Percentiles rank a stretch among this genome's conserved stretches.
Evolutionary conservation across 805 yeast species (phyloP).

Genomic region (Diddensiella caesifluorescens): DNA sequence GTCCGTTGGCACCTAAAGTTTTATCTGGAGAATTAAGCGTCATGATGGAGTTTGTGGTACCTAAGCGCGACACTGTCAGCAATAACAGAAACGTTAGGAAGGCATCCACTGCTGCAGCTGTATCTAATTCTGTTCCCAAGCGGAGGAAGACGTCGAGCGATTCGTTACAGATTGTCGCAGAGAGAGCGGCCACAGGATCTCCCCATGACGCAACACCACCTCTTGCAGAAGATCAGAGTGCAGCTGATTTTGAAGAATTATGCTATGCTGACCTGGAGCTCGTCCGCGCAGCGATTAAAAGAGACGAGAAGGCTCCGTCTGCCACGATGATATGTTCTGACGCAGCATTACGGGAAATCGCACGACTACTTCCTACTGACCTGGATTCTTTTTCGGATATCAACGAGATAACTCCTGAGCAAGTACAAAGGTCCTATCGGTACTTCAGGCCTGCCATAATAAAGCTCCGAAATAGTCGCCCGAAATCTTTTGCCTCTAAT

Average conservation of each 20-base stretch:
- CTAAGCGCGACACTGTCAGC: background rate
- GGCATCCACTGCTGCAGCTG: too few relatives aligned
- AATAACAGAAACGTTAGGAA: background rate
- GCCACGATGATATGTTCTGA: conserved; percentile 12
- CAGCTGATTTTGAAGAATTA: conserved; percentile 7
- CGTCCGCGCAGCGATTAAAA: conserved; percentile 7
- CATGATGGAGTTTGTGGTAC: conserved; percentile 18
- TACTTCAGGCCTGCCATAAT: conserved; percentile 38
- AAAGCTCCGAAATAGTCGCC: conserved; percentile 19
- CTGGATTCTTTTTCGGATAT: conserved; percentile 42
- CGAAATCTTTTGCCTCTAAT: background rate
- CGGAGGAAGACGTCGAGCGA: too few relatives aligned
- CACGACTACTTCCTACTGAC: conserved; percentile 47
- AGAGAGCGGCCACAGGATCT: conserved; percentile 3
- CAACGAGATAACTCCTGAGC: conserved; percentile 33
- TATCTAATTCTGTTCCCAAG: too few relatives aligned
- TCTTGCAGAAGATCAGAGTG: background rate
- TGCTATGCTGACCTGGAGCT: conserved; percentile 17
- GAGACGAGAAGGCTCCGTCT: background rate
- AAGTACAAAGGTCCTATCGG: conserved; percentile 32
- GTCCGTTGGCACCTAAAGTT: conserved; percentile 49
- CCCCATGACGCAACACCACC: background rate
- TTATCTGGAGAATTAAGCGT: conserved; percentile 34
- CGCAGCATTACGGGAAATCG: conserved; percentile 42
- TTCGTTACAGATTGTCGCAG: too few relatives aligned